Conservation (phyloP, 2,329 filamentous ascomycete species). For the Penicillium sp. region DNA sequence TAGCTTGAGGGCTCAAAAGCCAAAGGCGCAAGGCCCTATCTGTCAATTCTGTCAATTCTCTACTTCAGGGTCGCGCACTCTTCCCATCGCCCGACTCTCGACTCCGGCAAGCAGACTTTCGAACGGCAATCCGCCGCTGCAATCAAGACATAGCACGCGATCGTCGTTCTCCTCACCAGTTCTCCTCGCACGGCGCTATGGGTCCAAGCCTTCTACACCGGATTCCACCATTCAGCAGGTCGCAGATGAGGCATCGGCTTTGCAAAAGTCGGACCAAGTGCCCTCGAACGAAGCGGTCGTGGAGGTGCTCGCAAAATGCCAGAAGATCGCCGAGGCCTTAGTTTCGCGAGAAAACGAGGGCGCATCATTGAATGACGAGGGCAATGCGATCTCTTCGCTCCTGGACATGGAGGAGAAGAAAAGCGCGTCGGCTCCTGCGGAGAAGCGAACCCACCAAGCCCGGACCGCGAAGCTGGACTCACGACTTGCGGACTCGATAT, state of each 20-base stretch:
- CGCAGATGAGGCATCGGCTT: slow-evolving; percentile 25
- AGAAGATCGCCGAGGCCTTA: slow-evolving; percentile 32
- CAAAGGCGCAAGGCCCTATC: slow-evolving; percentile 26
- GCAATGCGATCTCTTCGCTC: slow-evolving; percentile 41
- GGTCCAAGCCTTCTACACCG: slow-evolving; percentile 16
- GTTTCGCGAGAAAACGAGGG: slow-evolving; percentile 27
- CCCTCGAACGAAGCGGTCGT: slow-evolving; percentile 37
- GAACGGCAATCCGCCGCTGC: slow-evolving; percentile 17
- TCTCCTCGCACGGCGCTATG: slow-evolving; percentile 15
- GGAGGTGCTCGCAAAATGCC: slow-evolving; percentile 35
- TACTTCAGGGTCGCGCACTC: slow-evolving; percentile 18
- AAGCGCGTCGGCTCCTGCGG: slow-evolving; percentile 12
- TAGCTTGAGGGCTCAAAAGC: slow-evolving; percentile 27
- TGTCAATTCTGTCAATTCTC: slow-evolving; percentile 43
- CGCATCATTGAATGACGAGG: slow-evolving; percentile 23
- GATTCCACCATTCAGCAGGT: slow-evolving; percentile 33
- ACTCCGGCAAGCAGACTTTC: slow-evolving; percentile 7
- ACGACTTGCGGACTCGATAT: slow-evolving; percentile 47
- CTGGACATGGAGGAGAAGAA: slow-evolving; percentile 43
- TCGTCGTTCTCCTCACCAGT: slow-evolving; percentile 3
- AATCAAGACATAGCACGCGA: slow-evolving; percentile 12
- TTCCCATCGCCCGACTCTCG: slow-evolving; percentile 20
- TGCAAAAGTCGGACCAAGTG: slow-evolving; percentile 31
- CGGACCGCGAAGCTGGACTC: slow-evolving; percentile 31
- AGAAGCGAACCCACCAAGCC: slow-evolving; percentile 12